Percentiles rank a stretch among this genome's conserved stretches.
phyloP scores from a whole-genome alignment of 1,284 basidiomycete species.

The Ustilago tritici region DNA sequence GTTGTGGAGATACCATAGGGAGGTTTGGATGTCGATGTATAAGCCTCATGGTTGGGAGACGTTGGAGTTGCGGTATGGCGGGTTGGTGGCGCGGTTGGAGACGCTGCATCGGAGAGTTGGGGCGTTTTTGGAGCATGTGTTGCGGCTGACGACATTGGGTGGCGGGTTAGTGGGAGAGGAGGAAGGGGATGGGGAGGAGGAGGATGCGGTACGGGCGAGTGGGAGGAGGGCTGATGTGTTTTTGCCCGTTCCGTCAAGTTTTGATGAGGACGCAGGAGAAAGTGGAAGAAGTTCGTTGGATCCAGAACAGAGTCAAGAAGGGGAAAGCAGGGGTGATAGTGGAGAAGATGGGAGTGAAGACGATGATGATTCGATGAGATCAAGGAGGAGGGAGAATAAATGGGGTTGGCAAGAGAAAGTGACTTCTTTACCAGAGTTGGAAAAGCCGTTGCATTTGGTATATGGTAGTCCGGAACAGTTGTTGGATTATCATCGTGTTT shows the following conservation, averaged over 20 bases:
- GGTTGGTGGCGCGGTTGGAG: slow-evolving; percentile 65
- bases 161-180: not conserved
- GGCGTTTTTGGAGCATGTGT: slow-evolving; percentile 44
- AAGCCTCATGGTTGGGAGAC: slow-evolving; percentile 69
- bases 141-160: not conserved
- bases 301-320: slow-evolving; percentile 4
- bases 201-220: slow-evolving; percentile 8
- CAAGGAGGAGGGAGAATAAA: not conserved
- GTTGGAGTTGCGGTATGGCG: slow-evolving; percentile 70
- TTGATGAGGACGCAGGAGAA: slow-evolving; percentile 15
- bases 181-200: not conserved
- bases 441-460: slow-evolving; percentile 54
- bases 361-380: slow-evolving; percentile 38
- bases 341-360: not conserved
- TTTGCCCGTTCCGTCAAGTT: slow-evolving; percentile 18
- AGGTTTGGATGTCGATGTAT: slow-evolving; percentile 66
- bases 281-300: slow-evolving; percentile 14
- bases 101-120: slow-evolving; percentile 64
- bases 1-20: slow-evolving; percentile 67
- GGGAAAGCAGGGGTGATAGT: not conserved
- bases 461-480: slow-evolving; percentile 61
- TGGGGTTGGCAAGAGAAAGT: slow-evolving; percentile 48
- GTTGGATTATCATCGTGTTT: slow-evolving; percentile 62
- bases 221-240: slow-evolving; percentile 25
- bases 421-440: slow-evolving; percentile 50